A percentile compares a stretch with the other conserved stretches of the same genome.
Evolutionary conservation across 1,284 basidiomycete genomes (phyloP).

Genomic region (Mycena citricolor): DNA sequence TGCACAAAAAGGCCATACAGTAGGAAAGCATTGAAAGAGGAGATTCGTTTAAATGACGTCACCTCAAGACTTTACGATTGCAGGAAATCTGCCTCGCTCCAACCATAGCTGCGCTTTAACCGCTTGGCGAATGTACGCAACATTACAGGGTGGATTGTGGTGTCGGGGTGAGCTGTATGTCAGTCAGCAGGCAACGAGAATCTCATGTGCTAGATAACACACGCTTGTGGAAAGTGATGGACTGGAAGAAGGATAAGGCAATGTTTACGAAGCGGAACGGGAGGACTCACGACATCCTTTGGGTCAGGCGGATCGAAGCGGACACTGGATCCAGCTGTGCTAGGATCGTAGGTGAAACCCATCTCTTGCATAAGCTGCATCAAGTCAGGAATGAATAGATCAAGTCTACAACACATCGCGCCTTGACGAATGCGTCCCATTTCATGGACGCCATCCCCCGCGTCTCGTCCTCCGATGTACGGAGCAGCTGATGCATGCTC

Average conservation of each 20-base stretch:
- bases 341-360: slow-evolving; percentile 70
- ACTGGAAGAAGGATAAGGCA: slow-evolving; percentile 36
- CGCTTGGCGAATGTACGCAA: slow-evolving; percentile 56
- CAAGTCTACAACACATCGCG: slow-evolving; percentile 25
- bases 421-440: slow-evolving; percentile 69
- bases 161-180: slow-evolving; percentile 64
- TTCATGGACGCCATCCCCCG: slow-evolving; percentile 61
- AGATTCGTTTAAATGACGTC: too few species aligned
- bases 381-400: background rate
- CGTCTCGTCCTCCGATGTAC: slow-evolving; percentile 54
- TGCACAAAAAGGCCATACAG: too few species aligned
- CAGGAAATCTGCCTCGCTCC: slow-evolving; percentile 65
- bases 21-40: too few species aligned
- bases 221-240: slow-evolving; percentile 77
- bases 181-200: slow-evolving; percentile 1
- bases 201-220: slow-evolving; percentile 28
- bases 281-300: slow-evolving; percentile 11
- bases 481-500: slow-evolving; percentile 65
- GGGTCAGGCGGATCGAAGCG: slow-evolving; percentile 70
- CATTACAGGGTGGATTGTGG: slow-evolving; percentile 51
- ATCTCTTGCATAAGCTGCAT: slow-evolving; percentile 71
- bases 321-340: slow-evolving; percentile 78
- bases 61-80: too few species aligned
- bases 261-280: too few species aligned
- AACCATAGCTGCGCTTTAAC: slow-evolving; percentile 63